A percentile compares a stretch with the other conserved stretches of the same genome.
Evolutionary conservation across 768 basidiomycete species (phyloP).

Genomic region (Leucogyrophana mollusca): DNA sequence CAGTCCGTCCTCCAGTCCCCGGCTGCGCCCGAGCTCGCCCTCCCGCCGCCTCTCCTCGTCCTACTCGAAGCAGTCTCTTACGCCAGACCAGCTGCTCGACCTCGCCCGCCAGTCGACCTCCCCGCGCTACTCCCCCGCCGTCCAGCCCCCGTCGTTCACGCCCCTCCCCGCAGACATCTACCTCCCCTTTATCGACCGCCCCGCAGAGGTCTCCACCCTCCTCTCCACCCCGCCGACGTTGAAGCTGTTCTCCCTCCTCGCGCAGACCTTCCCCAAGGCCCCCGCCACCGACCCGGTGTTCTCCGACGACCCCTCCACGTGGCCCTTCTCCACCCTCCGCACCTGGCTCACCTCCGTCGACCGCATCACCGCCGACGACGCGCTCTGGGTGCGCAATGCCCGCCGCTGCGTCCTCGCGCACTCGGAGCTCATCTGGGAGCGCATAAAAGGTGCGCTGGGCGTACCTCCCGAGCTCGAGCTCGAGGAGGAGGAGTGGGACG

Average conservation of each 20-base stretch:
- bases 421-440: slow-evolving; percentile 89
- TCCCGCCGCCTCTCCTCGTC: slow-evolving; percentile 28
- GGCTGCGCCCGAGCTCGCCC: slow-evolving; percentile 51
- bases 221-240: slow-evolving; percentile 64
- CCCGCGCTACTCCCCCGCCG: slow-evolving; percentile 29
- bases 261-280: slow-evolving; percentile 59
- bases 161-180: slow-evolving; percentile 74
- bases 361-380: slow-evolving; percentile 64
- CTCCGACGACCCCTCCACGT: slow-evolving; percentile 58
- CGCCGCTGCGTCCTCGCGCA: slow-evolving; percentile 75
- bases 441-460: slow-evolving; percentile 83
- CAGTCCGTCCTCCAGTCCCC: slow-evolving; percentile 36
- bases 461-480: slow-evolving; percentile 82
- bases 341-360: slow-evolving; percentile 65
- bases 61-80: slow-evolving; percentile 48
- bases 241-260: slow-evolving; percentile 69
- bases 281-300: slow-evolving; percentile 26
- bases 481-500: slow-evolving; percentile 38
- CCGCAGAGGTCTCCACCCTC: slow-evolving; percentile 69
- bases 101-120: slow-evolving; percentile 63
- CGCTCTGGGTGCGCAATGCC: slow-evolving; percentile 67
- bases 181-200: slow-evolving; percentile 85
- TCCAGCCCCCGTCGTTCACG: slow-evolving; percentile 45
- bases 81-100: slow-evolving; percentile 74
- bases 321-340: slow-evolving; percentile 72